phyloP scores from a whole-genome alignment of 1,284 basidiomycete species.

The Cutaneotrichosporon mucoides region DNA sequence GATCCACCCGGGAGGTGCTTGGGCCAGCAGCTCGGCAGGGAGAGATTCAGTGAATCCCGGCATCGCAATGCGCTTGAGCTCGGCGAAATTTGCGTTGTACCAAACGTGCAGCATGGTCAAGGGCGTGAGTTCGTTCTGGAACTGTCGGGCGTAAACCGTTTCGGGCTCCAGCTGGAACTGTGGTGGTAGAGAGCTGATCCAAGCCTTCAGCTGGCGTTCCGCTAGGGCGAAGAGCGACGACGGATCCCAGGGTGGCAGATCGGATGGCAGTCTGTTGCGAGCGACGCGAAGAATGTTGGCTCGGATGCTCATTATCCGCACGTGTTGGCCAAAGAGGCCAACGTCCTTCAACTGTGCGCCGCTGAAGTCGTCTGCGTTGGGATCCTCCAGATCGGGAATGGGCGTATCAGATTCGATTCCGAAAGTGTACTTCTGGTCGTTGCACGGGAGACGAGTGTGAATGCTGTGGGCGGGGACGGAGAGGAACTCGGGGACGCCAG shows the following conservation, averaged over 20 bases:
- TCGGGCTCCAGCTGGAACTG: slow-evolving; percentile 21
- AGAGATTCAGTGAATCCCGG: slow-evolving; percentile 22
- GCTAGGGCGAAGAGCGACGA: slow-evolving; percentile 6
- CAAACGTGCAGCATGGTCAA: slow-evolving; percentile 25
- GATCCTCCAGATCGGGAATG: slow-evolving; percentile 6
- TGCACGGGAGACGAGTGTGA: slow-evolving; percentile 14
- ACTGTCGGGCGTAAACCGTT: slow-evolving; percentile 20
- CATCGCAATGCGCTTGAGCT: slow-evolving; percentile 19
- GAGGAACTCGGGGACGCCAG: slow-evolving; percentile 19
- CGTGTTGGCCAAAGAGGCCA: slow-evolving; percentile 18
- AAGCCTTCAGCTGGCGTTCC: slow-evolving; percentile 14
- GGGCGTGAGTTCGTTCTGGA: slow-evolving; percentile 20
- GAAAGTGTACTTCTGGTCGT: slow-evolving; percentile 16
- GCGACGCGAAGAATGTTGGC: slow-evolving; percentile 14
- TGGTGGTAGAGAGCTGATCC: slow-evolving; percentile 11
- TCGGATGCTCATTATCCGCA: slow-evolving; percentile 16
- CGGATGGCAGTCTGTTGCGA: slow-evolving; percentile 9
- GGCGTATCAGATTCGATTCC: slow-evolving; percentile 12
- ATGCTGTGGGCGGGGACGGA: slow-evolving; percentile 2
- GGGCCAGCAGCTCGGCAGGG: background rate
- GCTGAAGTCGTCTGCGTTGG: background rate
- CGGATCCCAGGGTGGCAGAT: slow-evolving; percentile 18
- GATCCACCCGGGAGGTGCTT: slow-evolving; percentile 17
- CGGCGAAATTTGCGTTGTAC: slow-evolving; percentile 21
- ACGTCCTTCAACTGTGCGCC: slow-evolving; percentile 4